Base-by-base conservation (phyloP, 768 basidiomycete species). In the Lactifluus volemus region DNA sequence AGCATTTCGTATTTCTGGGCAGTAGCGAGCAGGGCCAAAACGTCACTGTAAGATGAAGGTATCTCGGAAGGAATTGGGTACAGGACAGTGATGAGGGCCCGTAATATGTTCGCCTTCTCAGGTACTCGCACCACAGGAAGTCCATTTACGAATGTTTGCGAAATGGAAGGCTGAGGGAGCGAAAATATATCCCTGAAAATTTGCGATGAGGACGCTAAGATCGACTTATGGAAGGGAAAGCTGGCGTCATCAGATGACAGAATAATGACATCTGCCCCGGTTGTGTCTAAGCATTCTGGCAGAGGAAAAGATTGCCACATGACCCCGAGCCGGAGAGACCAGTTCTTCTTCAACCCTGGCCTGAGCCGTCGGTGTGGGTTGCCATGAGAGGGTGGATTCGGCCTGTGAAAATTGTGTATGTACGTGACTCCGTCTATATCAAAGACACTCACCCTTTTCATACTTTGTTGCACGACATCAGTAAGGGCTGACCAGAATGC, bases 161-260 rank as follows among this genome's bases (percentile, higher is more conserved):
- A 34, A 1, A 39, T n/a, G 6, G 49, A n/a, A 9, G 70, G 38
- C 29, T 58, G 59, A 15, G 69, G 69, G 11, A 67, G 47, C 1
- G 67, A 53, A 61, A 74, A 62, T 69, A 75, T 70, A 53, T 68
- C 67, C n/a, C 50, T 59, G 53, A 74, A 73, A 32, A 74, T 49
- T 4, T 67, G 65, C 2, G 73, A 73, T 0, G 72, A 70, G 12
- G 66, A 63, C 30, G 66, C 47, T 14, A 76, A 70, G 21, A 72
- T 71, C 12, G 52, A 50, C 17, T 66, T 73, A 64, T 74, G 73
- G 12, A 73, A 54, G 10, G 64, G 68, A 50, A 75, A 65, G 17
- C 6, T 39, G 19, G 14, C 34, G 15, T 25, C 17, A 45, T 65
- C 50, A 14, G 61, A 59, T 25, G 61, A 49, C 6, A 39, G 62